A percentile compares a stretch with the other conserved stretches of the same genome.
Conservation (phyloP, 768 basidiomycete species). For the Tephrocybe sp. region DNA sequence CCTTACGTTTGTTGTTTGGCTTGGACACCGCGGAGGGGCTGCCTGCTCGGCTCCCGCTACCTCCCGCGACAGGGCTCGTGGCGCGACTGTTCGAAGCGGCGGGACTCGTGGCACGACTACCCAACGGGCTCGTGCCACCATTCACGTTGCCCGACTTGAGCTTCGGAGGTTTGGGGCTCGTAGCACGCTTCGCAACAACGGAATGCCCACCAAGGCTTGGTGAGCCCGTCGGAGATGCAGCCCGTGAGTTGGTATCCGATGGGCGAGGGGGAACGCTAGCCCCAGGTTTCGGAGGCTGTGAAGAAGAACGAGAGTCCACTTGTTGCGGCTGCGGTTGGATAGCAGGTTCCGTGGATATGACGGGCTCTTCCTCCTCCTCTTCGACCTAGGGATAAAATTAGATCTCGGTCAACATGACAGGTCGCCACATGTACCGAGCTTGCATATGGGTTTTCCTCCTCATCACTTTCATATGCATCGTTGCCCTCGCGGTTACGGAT, state of each 20-base stretch:
- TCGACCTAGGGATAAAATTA: conserved; percentile 44
- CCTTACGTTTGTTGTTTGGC: conserved; percentile 42
- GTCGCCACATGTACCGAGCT: conserved; percentile 55
- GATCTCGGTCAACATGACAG: background rate
- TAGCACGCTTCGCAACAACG: conserved; percentile 78
- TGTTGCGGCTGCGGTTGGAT: conserved; percentile 48
- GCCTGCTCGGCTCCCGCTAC: conserved; percentile 26
- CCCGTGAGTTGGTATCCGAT: conserved; percentile 44
- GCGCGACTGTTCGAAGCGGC: conserved; percentile 37
- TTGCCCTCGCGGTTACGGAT: conserved; percentile 83
- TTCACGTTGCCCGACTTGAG: conserved; percentile 45
- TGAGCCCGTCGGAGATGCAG: conserved; percentile 55
- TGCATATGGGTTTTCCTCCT: conserved; percentile 81
- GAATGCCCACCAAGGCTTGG: conserved; percentile 72
- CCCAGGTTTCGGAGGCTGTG: conserved; percentile 41
- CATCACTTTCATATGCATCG: conserved; percentile 77
- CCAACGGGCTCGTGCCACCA: conserved; percentile 60
- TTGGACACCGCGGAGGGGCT: conserved; percentile 33
- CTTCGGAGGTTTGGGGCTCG: conserved; percentile 74
- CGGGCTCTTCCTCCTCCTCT: conserved; percentile 69
- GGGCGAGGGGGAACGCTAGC: conserved; percentile 25
- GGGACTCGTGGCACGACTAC: conserved; percentile 55
- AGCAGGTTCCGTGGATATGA: conserved; percentile 36
- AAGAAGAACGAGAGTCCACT: conserved; percentile 42
- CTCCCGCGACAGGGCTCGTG: conserved; percentile 38